Evolutionary conservation across 2,329 filamentous ascomycete species (phyloP), one percentile per base, ranked within the genome.

Genomic region (Byssochlamys sp.): DNA sequence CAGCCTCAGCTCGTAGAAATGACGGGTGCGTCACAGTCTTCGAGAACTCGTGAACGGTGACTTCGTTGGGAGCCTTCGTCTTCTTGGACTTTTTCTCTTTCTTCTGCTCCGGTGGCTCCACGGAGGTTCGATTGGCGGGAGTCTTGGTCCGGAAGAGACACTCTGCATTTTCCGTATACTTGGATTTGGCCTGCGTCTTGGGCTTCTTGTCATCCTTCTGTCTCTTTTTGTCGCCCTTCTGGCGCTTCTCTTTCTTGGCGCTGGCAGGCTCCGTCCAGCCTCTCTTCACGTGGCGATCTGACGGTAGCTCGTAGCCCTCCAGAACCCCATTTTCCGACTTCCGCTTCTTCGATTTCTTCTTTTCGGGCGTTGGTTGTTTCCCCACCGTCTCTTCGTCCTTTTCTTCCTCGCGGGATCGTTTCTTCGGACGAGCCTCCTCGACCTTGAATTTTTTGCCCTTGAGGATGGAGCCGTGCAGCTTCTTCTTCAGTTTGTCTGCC

Each of bases 401-500:
- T 59, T 69, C 62, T 56, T 71, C 62, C 56, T 71, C 62, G 70
- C 70, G 53, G 70, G 75, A 76, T 67, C 61, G 77, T 75, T 84
- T 82, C 63, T 84, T 78, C 0, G 88, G 84, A 53, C 84, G 84
- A 5, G 94, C 94, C 62, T 87, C 85, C 66, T 96, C 90, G 59
- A 99, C 83, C 59, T 84, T 84, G 66, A 97, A 84, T 74, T 96
- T 97, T 59, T 81, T 80, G 7, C 94, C 94, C 69, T 88, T 94
- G 57, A 99, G 76, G 26, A 89, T 87, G 1, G 87, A 83, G 31
- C 92, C 92, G 78, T 96, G 89, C 54, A 97, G 81, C 76, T 94
- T 97, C 76, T 88, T 92, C 76, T 86, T 90, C 56, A 97, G 75
- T 73, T 91, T 95, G n/a, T 92, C 88, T 9, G 92, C 94, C 63